Percentiles rank a stretch among this genome's conserved stretches.
Conservation (phyloP, 108 stramenopile genomes). For the Pseudonitzschia multistriata region DNA sequence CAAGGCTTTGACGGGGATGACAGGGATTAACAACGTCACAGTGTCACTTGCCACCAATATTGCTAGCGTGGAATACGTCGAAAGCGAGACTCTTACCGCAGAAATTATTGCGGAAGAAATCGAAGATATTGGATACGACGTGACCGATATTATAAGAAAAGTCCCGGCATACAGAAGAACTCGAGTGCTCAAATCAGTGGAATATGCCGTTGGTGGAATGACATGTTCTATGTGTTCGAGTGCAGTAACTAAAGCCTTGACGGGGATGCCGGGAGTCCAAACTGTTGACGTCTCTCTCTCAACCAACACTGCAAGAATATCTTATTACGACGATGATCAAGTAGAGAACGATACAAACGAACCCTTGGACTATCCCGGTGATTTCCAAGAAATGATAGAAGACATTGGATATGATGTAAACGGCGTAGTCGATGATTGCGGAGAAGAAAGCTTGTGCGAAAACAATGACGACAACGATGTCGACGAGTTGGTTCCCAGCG, state of each 20-base stretch:
- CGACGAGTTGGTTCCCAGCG: neutral
- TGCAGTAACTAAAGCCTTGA: conserved; percentile 23
- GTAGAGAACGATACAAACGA: neutral
- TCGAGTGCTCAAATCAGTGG: conserved; percentile 22
- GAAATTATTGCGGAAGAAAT: conserved; percentile 29
- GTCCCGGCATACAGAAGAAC: neutral
- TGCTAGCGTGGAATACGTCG: conserved; percentile 35
- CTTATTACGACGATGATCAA: conserved; percentile 16
- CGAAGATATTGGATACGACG: conserved; percentile 49
- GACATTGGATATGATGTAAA: conserved; percentile 42
- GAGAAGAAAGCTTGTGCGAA: neutral
- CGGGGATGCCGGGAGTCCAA: conserved; percentile 22
- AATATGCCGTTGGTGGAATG: conserved; percentile 30
- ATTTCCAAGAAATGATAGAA: conserved; percentile 36
- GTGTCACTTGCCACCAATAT: conserved; percentile 43
- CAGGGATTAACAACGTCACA: conserved; percentile 22
- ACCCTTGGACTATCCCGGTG: conserved; percentile 18
- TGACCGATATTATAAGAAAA: conserved; percentile 11
- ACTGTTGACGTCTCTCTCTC: conserved; percentile 33
- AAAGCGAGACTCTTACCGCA: conserved; percentile 8
- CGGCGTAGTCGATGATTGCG: conserved; percentile 9
- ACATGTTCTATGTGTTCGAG: conserved; percentile 30
- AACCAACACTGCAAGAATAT: conserved; percentile 30
- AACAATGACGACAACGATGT: neutral
- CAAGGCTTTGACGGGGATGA: conserved; percentile 15